Evolutionary conservation across 345 rosid genomes (phyloP).

Genomic region (Theobroma cacao): DNA sequence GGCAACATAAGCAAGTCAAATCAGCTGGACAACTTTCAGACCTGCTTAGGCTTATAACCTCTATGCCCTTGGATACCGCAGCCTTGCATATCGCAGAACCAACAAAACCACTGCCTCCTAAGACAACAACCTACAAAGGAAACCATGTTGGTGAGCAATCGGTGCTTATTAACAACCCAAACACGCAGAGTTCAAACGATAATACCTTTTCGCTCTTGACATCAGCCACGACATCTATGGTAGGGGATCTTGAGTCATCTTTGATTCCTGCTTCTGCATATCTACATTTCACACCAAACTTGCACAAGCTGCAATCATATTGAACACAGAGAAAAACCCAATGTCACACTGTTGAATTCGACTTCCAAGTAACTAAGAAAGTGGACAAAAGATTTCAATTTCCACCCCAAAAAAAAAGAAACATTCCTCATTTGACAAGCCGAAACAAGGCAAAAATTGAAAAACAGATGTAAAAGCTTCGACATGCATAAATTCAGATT

Average conservation of each 20-base stretch:
- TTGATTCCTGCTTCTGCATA: conserved; percentile 48
- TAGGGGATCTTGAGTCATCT: conserved; percentile 41
- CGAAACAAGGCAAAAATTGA: background rate
- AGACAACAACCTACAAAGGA: conserved; percentile 71
- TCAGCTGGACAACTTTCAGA: conserved; percentile 17
- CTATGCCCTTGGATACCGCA: conserved; percentile 79
- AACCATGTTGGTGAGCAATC: conserved; percentile 18
- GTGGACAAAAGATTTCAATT: background rate
- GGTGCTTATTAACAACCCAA: conserved; percentile 3
- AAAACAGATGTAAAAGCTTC: background rate
- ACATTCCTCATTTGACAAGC: background rate
- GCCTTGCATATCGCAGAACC: conserved; percentile 96
- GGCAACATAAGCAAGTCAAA: conserved; percentile 3
- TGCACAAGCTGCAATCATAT: conserved; percentile 42
- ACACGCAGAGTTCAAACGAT: background rate
- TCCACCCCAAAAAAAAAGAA: too few relatives aligned
- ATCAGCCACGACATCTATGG: conserved; percentile 84
- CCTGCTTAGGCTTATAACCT: conserved; percentile 92
- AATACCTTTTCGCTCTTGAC: conserved; percentile 69
- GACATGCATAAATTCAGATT: background rate
- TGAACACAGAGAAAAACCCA: background rate
- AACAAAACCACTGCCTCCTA: conserved; percentile 90
- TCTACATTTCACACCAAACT: conserved; percentile 57
- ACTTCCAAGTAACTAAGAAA: background rate
- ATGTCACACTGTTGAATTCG: background rate